Conservation (phyloP, 148 eudicot species). For the Silene latifolia region DNA sequence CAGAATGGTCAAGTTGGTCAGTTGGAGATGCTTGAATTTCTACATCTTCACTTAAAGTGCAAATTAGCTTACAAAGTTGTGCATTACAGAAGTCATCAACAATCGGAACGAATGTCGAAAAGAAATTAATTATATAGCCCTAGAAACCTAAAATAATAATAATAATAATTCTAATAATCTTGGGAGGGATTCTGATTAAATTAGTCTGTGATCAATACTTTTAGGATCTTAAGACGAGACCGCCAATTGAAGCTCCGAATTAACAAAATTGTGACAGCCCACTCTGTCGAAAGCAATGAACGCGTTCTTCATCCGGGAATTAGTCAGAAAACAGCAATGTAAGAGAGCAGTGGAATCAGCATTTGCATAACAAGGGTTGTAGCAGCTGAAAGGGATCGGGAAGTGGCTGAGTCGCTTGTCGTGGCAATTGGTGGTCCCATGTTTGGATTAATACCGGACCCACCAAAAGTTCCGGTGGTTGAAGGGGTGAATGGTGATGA, state of each 20-base stretch:
- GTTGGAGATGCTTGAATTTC: not conserved
- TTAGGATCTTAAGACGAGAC: slow-evolving; percentile 1
- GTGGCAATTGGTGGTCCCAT: slow-evolving; percentile 32
- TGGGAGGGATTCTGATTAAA: not conserved
- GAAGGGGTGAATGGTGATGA: slow-evolving; percentile 23
- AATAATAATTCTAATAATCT: too few species aligned
- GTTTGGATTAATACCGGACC: slow-evolving; percentile 14
- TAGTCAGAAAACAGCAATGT: slow-evolving; percentile 9
- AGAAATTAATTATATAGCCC: not conserved
- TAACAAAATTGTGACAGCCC: slow-evolving; percentile 31
- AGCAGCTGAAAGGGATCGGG: not conserved
- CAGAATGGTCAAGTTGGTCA: not conserved
- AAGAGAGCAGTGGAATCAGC: slow-evolving; percentile 10
- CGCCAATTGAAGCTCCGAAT: not conserved
- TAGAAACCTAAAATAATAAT: not conserved
- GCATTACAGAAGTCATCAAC: not conserved
- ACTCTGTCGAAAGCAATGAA: slow-evolving; percentile 7
- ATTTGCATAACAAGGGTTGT: not conserved
- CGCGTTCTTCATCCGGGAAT: not conserved
- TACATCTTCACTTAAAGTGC: slow-evolving; percentile 6
- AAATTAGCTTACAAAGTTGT: not conserved
- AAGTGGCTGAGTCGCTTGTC: slow-evolving; percentile 12
- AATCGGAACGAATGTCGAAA: not conserved
- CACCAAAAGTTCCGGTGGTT: slow-evolving; percentile 2
- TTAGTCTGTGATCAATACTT: slow-evolving; percentile 1